A percentile compares a stretch with the other conserved stretches of the same genome.
Evolutionary conservation across 177 flowering plant species (phyloP).

Genomic region (Telopea speciosissima): DNA sequence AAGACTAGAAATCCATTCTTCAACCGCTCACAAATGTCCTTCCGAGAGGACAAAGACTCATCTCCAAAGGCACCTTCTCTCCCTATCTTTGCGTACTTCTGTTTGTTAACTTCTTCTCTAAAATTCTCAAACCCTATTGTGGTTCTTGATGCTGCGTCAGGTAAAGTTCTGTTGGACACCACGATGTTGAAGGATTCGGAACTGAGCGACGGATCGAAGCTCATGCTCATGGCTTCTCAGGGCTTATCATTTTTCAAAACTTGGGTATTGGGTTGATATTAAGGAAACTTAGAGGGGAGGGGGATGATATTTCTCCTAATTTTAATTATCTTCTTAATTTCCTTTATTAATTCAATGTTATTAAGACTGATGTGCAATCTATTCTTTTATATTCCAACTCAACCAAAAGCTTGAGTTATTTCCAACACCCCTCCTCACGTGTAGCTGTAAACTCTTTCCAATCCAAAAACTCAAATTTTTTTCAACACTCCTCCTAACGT

Average conservation of each 20-base stretch:
- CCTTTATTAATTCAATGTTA: no score
- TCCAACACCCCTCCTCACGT: no score
- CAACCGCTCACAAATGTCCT: conserved; percentile 81
- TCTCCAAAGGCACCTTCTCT: conserved; percentile 53
- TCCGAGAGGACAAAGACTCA: conserved; percentile 86
- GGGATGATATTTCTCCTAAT: no score
- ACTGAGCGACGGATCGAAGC: conserved; percentile 51
- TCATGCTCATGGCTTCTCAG: conserved; percentile 87
- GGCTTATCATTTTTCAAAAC: no score
- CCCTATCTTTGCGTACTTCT: conserved; percentile 1
- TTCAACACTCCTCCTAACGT: no score
- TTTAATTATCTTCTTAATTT: background rate
- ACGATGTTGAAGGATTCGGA: conserved; percentile 43
- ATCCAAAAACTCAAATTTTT: no score
- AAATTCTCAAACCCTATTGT: background rate
- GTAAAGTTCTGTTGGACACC: conserved; percentile 56
- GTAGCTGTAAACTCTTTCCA: no score
- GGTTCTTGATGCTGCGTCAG: conserved; percentile 23
- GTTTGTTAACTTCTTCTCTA: background rate
- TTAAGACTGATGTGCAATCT: no score
- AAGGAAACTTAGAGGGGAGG: no score
- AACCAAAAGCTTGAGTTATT: no score
- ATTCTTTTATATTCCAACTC: no score
- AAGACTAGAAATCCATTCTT: conserved; percentile 58
- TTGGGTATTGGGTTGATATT: no score